Base-by-base conservation (phyloP, 805 yeast species). In the Zygosaccharomyces siamensis region DNA sequence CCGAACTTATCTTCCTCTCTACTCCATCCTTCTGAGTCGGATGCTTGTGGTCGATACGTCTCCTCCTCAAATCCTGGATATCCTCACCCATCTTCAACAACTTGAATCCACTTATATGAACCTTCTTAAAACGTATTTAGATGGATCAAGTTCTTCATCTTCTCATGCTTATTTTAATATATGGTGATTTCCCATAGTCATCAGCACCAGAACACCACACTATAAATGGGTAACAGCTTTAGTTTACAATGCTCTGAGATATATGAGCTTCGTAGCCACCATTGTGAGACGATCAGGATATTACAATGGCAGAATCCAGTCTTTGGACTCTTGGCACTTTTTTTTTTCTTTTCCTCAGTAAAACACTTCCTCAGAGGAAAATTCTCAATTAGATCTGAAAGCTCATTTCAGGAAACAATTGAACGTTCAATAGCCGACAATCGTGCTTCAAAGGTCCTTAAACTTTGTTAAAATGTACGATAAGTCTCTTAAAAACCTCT, bases 151-250 rank as follows among this genome's bases (percentile, higher is more conserved):
- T 33, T 6, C 23, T 39, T 39, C 18, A 39, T 41, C 14, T 6
- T 41, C 33, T 41, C 20, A 7, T 18, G 28, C 21, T 24, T 24
- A 20, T 20, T 18, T 11, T 11, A 30, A 27, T 14, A 18, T 18
- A 12, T 14, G 36, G 20, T 14, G 20, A 30, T 5, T 27, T 16
- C 10, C 20, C 5, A 14, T 20, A 16, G 11, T 24, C 14, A n/a
- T 5, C 1, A 11, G 27, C 44, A 33, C 36, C 44, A 41, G 37
- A 18, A 30, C 44, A 41, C 44, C 44, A 26, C 36, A 14, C 16
- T 30, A 11, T 18, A 14, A 5, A 7, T 14, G 3, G 20, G 20
- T 33, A 6, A 7, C 4, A 32, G 5, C 21, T 14, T 14, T 10
- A 3, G 11, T 14, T 16, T 10, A 2, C 8, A 14, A 26, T 7